A percentile compares a stretch with the other conserved stretches of the same genome.
Evolutionary conservation across 1,139 yeast genomes (phyloP).

Genomic region (Scheffersomyces cryptocercus): DNA sequence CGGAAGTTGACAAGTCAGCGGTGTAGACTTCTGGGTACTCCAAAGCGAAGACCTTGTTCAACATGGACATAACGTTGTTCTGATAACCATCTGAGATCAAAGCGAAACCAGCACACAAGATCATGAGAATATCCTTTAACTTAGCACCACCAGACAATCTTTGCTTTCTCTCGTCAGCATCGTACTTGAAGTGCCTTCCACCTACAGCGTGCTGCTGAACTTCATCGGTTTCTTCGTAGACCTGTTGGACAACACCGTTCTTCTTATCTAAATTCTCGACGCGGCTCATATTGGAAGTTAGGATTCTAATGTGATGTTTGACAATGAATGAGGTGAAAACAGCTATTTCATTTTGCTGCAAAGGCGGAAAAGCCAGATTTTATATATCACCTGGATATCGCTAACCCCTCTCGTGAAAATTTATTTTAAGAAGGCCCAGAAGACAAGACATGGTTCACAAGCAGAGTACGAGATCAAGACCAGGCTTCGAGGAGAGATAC

Average conservation of each 20-base stretch:
- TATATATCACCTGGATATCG: too few species aligned
- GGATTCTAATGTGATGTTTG: too few species aligned
- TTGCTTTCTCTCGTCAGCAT: constrained; percentile 31
- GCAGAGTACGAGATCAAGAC: too few species aligned
- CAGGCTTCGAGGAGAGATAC: too few species aligned
- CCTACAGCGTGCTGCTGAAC: not conserved
- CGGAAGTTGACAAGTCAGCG: constrained; percentile 50
- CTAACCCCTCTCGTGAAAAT: too few species aligned
- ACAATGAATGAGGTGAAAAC: too few species aligned
- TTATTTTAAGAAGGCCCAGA: too few species aligned
- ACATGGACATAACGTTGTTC: constrained; percentile 62
- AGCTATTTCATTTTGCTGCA: too few species aligned
- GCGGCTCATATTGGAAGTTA: too few species aligned
- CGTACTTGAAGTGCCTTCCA: constrained; percentile 23
- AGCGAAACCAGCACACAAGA: constrained; percentile 59
- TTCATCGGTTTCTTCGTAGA: not conserved
- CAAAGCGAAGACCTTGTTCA: constrained; percentile 48
- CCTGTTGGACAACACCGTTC: not conserved
- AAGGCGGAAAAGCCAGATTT: too few species aligned
- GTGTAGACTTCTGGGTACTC: constrained; percentile 47
- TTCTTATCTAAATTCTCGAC: too few species aligned
- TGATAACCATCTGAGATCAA: constrained; percentile 66
- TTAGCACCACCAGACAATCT: constrained; percentile 32
- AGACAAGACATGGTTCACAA: too few species aligned
- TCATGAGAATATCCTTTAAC: constrained; percentile 37